phyloP scores from a whole-genome alignment of 169 alveolate genomes.

The Besnoitia besnoiti region DNA sequence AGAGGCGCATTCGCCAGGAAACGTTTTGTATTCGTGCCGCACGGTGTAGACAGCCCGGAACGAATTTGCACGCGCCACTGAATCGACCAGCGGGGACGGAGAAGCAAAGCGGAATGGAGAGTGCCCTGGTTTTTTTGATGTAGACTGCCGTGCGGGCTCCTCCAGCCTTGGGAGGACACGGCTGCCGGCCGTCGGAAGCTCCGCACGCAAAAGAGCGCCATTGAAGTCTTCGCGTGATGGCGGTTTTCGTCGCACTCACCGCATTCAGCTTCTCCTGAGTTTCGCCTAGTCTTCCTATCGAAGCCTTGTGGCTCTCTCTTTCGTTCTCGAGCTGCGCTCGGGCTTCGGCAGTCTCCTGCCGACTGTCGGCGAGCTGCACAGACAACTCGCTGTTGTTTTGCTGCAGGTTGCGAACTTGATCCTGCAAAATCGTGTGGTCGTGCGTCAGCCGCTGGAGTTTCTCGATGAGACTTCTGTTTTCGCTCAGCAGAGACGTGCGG shows the following conservation, averaged over 20 bases:
- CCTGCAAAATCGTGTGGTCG: neutral
- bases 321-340: neutral
- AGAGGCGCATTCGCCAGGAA: too few relatives aligned
- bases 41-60: too few relatives aligned
- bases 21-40: too few relatives aligned
- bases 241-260: neutral
- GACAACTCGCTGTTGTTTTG: neutral
- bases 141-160: too few relatives aligned
- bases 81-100: too few relatives aligned
- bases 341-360: neutral
- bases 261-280: neutral
- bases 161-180: too few relatives aligned
- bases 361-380: neutral
- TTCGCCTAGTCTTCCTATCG: neutral
- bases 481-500: neutral
- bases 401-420: neutral
- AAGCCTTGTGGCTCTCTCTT: neutral
- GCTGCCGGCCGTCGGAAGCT: too few relatives aligned
- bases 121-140: too few relatives aligned
- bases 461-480: slow-evolving; percentile 24
- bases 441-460: slow-evolving; percentile 12
- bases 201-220: too few relatives aligned
- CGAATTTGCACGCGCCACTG: too few relatives aligned
- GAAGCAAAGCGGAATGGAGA: too few relatives aligned
- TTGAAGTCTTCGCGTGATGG: neutral